Base-by-base conservation (phyloP, 352 stramenopile genomes). In the Pythium periplocum region DNA sequence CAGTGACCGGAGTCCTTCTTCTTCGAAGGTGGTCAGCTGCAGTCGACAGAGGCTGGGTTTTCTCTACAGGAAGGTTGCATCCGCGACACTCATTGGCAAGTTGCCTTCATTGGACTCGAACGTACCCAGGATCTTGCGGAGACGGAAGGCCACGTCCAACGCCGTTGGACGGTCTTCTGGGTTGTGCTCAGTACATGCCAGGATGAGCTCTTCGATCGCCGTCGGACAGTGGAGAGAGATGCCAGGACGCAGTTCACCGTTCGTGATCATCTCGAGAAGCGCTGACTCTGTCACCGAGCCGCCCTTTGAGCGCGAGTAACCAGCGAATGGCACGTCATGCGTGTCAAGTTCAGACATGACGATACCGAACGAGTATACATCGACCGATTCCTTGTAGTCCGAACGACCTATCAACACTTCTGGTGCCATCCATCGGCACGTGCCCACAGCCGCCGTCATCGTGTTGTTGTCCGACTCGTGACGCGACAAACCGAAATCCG, bases 401-500 rank as follows among this genome's bases (percentile, higher is more conserved):
- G 70, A 59, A 7, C 12, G 12, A 7, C 49, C 49, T 0, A 55
- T 9, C 34, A 55, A 9, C 36, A 55, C 49, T 48, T 55, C 36
- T 5, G 49, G 49, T 5, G 49, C 49, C 32, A 55, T 55, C 49
- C 49, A 55, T n/a, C 9, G 31, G 31, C 6, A 48, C 10, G 49
- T 47, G n/a, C 49, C 49, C 9, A 55, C 31, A 7, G 9, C 49
- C 10, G 34, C 49, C n/a, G 49, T 55, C 36, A 55, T 44, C 6
- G 34, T 47, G 8, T 45, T 35, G 36, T 55, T 33, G 17, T 32
- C 17, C 55, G 75, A 65, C 9, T 68, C 66, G 40, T 80, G 68
- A 11, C 74, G 71, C 0, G 71, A 85, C 9, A 82, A 59, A 11
- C 74, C 74, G 60, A 87, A 87, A 62, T 87, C 77, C 36, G 69